Evolutionary conservation across 129 eudicot species (phyloP).

Genomic region (Lactuca saligna): DNA sequence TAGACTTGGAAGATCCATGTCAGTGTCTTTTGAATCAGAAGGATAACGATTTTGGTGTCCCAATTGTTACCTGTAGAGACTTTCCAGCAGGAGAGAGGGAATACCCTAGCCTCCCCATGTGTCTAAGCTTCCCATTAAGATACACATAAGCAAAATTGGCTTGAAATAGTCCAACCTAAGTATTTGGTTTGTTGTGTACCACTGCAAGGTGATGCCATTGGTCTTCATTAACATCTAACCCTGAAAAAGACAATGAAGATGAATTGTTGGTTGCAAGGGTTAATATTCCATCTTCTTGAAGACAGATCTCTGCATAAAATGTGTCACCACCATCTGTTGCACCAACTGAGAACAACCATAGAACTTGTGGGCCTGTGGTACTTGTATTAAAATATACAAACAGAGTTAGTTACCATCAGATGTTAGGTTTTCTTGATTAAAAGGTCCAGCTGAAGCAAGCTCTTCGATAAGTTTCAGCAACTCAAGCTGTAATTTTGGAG

Average conservation of each 20-base stretch:
- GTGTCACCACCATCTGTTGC: too few species aligned
- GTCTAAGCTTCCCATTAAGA: slow-evolving; percentile 17
- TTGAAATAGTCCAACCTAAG: too few species aligned
- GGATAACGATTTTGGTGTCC: slow-evolving; percentile 41
- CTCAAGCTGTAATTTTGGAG: slow-evolving; percentile 1
- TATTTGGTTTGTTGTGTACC: too few species aligned
- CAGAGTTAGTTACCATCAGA: slow-evolving; percentile 56
- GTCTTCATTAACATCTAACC: too few species aligned
- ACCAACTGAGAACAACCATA: slow-evolving; percentile 55
- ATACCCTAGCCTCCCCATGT: slow-evolving; percentile 91
- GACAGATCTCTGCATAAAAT: too few species aligned
- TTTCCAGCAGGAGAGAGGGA: slow-evolving; percentile 89
- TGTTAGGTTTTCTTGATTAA: slow-evolving; percentile 90
- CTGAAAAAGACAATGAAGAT: too few species aligned
- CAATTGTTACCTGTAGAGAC: slow-evolving; percentile 88
- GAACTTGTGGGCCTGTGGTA: slow-evolving; percentile 38
- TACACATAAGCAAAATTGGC: too few species aligned
- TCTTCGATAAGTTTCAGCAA: slow-evolving; percentile 70
- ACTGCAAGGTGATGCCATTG: too few species aligned
- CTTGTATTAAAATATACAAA: slow-evolving; percentile 17
- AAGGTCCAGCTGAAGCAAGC: slow-evolving; percentile 86
- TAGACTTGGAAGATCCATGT: too few species aligned
- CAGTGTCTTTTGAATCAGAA: too few species aligned
- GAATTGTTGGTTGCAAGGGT: too few species aligned
- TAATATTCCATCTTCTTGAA: too few species aligned